These are phyloP conservation scores for Plasmodiophora brassicae DNA, from an alignment of 208 protist genomes.

Conservation along the genomic window DNA sequence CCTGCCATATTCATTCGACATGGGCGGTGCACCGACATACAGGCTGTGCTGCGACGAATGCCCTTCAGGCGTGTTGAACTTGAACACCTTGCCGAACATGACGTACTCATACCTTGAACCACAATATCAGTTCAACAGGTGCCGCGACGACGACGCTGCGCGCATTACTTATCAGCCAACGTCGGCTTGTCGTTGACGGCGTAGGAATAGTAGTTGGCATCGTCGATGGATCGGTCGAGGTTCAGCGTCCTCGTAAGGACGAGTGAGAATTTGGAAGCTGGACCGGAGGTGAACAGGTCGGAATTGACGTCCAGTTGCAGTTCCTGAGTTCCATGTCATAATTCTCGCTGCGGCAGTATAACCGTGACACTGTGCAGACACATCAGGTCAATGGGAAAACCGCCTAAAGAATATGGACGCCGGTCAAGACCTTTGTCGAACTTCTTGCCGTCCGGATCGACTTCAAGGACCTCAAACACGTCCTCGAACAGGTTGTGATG, in stretches of 20 bases:
- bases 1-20: no score
- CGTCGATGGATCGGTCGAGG: background rate
- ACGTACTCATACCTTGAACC: constrained; percentile 13
- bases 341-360: constrained; percentile 3
- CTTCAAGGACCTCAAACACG: constrained; percentile 13
- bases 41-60: background rate
- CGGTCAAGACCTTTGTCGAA: constrained; percentile 15
- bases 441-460: background rate
- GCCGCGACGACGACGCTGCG: background rate
- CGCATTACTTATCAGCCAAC: background rate
- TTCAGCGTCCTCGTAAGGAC: background rate
- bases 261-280: background rate
- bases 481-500: constrained; percentile 33
- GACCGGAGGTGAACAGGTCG: background rate
- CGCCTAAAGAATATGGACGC: no score
- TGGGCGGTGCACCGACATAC: background rate
- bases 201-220: constrained; percentile 11
- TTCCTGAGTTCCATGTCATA: constrained; percentile 30
- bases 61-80: constrained; percentile 13
- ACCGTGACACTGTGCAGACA: background rate
- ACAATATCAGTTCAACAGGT: background rate
- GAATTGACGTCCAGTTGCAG: background rate
- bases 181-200: background rate
- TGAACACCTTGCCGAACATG: constrained; percentile 24
- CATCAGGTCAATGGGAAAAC: background rate